A percentile compares a stretch with the other conserved stretches of the same genome.
Evolutionary conservation across 23 red algal genomes (phyloP).

Genomic region (Chondrus crispus): DNA sequence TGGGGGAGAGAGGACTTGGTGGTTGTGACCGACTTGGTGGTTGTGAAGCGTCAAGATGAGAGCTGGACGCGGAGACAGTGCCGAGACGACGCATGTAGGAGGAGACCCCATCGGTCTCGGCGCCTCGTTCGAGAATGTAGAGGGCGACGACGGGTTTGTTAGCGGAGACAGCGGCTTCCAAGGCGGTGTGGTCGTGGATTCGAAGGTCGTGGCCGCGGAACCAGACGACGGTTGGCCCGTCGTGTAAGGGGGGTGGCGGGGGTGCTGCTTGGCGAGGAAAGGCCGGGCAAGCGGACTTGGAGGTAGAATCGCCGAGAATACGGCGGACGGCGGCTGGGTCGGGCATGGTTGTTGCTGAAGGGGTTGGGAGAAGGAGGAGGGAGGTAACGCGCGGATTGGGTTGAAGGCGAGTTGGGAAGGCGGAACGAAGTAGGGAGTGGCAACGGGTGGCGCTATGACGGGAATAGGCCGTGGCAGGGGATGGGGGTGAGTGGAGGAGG

Average conservation of each 20-base stretch:
- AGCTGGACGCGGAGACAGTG: not conserved
- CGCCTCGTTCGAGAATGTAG: constrained; percentile 66
- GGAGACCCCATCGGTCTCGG: constrained; percentile 33
- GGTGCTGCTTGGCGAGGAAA: not conserved
- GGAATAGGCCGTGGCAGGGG: too few species aligned
- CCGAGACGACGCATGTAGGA: not conserved
- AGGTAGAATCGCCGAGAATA: not conserved
- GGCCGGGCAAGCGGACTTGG: not conserved
- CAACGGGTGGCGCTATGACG: too few species aligned
- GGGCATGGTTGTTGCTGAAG: not conserved
- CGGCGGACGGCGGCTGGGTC: not conserved
- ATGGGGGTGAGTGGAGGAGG: too few species aligned
- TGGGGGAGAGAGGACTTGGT: constrained; percentile 41
- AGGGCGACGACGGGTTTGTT: constrained; percentile 64
- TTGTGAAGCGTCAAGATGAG: not conserved
- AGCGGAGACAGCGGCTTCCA: constrained; percentile 71
- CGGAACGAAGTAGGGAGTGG: too few species aligned
- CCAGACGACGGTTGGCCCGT: constrained; percentile 68
- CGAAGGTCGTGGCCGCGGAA: constrained; percentile 97
- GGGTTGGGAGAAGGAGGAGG: not conserved
- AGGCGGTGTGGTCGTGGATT: constrained; percentile 78
- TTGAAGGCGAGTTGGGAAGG: not conserved
- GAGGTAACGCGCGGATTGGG: not conserved
- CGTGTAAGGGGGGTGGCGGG: not conserved
- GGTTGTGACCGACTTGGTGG: not conserved